Evolutionary conservation across 2,329 filamentous ascomycete species (phyloP), one percentile per base, ranked within the genome.

Genomic region (Fusarium palustre): DNA sequence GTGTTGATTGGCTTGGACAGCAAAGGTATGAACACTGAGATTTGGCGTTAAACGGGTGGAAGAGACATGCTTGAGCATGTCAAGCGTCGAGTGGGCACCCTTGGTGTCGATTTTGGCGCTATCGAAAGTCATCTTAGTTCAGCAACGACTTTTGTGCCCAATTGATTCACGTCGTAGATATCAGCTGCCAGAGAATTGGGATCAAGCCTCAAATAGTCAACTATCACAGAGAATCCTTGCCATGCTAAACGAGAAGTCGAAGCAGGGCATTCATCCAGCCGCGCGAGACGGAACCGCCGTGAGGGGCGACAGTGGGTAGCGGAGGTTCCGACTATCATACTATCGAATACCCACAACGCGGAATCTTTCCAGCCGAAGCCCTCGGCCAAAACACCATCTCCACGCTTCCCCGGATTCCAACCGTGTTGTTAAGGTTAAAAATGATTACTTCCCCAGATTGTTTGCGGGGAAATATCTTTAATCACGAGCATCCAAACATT

Each of bases 381-480:
- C 36, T 53, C 38, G 36, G 30, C 20, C 15, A 48, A 18, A 53
- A 33, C 57, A 31, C 34, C 24, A 11, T 28, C 42, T 36, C 48
- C 15, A 13, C 22, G 18, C 38, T 63, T 42, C 59, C 59, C 59
- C 59, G 64, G 60, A 57, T 64, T 56, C 15, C 7, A 22, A 42
- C 12, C 20, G 24, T 38, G n/a, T 45, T 57, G 18, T 24, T 33
- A 38, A 64, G 30, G 6, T 56, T 64, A 55, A 64, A 56, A 63
- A 64, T 28, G 31, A 57, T 57, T 33, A 15, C 18, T 64, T 64
- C 60, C 60, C 60, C 60, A 20, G 49, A 41, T 41, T 18, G n/a
- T 64, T 63, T 63, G 36, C 22, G 49, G 34, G 18, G 36, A 56
- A 56, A 5, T 18, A 12, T n/a, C n/a, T 24, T 24, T 8, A 53